phyloP scores from a whole-genome alignment of 345 rosid species.

The Eucalyptus dawsonii region DNA sequence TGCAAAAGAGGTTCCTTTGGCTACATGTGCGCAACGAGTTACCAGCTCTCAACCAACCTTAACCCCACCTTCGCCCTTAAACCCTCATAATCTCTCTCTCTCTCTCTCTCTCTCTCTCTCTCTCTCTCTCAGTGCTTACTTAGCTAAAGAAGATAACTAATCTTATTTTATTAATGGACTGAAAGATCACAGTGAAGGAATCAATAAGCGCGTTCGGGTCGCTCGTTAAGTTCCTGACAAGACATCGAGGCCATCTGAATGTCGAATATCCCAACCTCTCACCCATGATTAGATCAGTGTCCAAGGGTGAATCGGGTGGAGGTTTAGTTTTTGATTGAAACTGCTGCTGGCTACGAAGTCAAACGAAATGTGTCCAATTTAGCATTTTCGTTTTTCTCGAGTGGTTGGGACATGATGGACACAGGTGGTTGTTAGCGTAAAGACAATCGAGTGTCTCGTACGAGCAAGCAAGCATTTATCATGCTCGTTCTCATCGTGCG shows the following conservation, averaged over 20 bases:
- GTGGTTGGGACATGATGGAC: not conserved
- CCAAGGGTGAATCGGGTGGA: not conserved
- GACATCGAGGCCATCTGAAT: not conserved
- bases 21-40: not conserved
- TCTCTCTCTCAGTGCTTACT: not conserved
- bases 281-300: not conserved
- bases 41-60: not conserved
- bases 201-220: not conserved
- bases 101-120: not conserved
- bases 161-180: not conserved
- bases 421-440: not conserved
- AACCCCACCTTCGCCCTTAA: not conserved
- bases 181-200: not conserved
- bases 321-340: not conserved
- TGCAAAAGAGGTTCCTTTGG: not conserved
- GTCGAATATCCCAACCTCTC: not conserved
- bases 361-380: not conserved
- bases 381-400: not conserved
- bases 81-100: not conserved
- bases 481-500: not conserved
- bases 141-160: not conserved
- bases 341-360: not conserved
- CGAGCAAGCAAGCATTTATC: not conserved
- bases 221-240: not conserved
- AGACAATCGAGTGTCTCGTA: not conserved